Evolutionary conservation across 495 filamentous ascomycete genomes (phyloP), one percentile per base, ranked within the genome.

Genomic region (Hypoxylon intermedium): DNA sequence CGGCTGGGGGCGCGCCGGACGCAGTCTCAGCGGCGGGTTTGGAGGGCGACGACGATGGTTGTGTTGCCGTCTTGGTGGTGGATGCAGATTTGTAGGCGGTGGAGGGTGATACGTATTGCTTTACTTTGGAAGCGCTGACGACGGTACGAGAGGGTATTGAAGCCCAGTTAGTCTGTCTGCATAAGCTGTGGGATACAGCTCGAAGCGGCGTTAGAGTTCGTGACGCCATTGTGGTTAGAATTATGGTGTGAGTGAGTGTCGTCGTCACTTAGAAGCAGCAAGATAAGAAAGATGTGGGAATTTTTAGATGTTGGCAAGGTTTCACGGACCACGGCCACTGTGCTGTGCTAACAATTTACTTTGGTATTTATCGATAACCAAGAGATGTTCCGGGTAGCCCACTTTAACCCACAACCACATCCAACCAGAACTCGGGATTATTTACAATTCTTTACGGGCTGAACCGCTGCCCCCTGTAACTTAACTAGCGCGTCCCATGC

Each of bases 1-100:
- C 86, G 65, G 47, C 65, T 28, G 31, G 65, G 68, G 18, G 49
- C 65, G 4, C 64, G 59, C n/a, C n/a, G 0, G 56, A 15, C 12
- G 24, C 5, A 20, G 18, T 26, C 12, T n/a, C n/a, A n/a, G 56
- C 9, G 31, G 15, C 7, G 12, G 48, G 18, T 9, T 53, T 11
- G 7, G 36, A 9, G 6, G 43, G 13, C 12, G 31, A 6, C 2
- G 50, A 9, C 13, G 51, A 37, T 2, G 30, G 38, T 18, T 44
- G 44, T 9, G 51, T 23, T 5, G 54, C n/a, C 1, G 37, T 24
- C 18, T 53, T 21, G 51, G 7, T 9, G 41, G 34, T 41, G 2
- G 63, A 53, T 3, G 37, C 15, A 9, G 28, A 18, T 37, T 5
- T 9, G 51, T 24, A 18, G 16, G 48, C 2, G 6, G 38, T 23